Conservation (phyloP, 352 stramenopile species). For the Globisporangium camurandrum region DNA sequence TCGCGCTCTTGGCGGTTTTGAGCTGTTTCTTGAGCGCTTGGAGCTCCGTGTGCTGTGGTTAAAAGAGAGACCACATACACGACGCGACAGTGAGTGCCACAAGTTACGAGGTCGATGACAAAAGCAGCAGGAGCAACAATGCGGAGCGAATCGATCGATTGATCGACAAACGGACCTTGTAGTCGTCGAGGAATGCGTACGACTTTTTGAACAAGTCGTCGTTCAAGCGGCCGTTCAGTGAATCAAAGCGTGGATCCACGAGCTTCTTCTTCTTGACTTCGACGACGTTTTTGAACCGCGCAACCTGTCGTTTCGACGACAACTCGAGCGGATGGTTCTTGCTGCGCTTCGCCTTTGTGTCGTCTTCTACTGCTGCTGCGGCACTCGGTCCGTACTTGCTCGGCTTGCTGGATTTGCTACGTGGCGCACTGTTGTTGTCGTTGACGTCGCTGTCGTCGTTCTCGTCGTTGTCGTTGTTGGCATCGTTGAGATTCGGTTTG, state of each 20-base stretch:
- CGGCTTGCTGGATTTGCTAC: slow-evolving; percentile 8
- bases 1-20: slow-evolving; percentile 53
- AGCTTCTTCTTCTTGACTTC: slow-evolving; percentile 67
- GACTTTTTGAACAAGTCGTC: slow-evolving; percentile 84
- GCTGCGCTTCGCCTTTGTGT: slow-evolving; percentile 29
- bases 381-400: slow-evolving; percentile 13
- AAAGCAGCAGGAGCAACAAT: not conserved
- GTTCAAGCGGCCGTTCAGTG: slow-evolving; percentile 76
- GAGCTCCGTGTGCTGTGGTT: slow-evolving; percentile 65
- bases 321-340: slow-evolving; percentile 86
- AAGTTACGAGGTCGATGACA: not conserved
- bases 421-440: not conserved
- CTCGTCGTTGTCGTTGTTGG: not conserved
- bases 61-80: too few species aligned
- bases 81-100: too few species aligned
- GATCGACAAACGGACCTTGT: slow-evolving; percentile 48
- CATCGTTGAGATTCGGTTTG: not conserved
- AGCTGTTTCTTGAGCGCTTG: slow-evolving; percentile 80
- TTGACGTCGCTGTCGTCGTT: not conserved
- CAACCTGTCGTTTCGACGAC: slow-evolving; percentile 76
- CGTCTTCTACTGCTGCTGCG: slow-evolving; percentile 1
- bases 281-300: slow-evolving; percentile 71
- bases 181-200: slow-evolving; percentile 87
- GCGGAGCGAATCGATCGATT: too few species aligned
- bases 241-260: slow-evolving; percentile 86